Evolutionary conservation across 2,329 filamentous ascomycete species (phyloP).

Genomic region (Metarhizium brunneum): DNA sequence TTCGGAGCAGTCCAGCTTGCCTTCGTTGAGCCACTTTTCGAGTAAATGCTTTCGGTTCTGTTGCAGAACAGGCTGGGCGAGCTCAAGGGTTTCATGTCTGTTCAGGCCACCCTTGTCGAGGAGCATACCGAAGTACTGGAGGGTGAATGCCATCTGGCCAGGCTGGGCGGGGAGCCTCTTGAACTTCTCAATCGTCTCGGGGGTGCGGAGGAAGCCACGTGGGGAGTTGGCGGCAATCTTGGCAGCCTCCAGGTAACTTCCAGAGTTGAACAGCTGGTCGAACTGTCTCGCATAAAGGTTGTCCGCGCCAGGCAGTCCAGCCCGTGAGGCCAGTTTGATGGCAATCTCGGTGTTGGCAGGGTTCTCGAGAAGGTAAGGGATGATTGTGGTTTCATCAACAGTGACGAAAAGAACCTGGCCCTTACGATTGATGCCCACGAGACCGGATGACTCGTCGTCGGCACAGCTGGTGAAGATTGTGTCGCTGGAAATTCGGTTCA

Average conservation of each 20-base stretch:
- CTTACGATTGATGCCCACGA: slow-evolving; percentile 94
- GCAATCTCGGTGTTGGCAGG: slow-evolving; percentile 89
- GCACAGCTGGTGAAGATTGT: slow-evolving; percentile 93
- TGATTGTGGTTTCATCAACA: slow-evolving; percentile 83
- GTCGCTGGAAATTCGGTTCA: slow-evolving; percentile 99
- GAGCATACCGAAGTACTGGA: slow-evolving; percentile 97
- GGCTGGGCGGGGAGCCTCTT: slow-evolving; percentile 74
- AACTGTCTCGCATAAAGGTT: slow-evolving; percentile 90
- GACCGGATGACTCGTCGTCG: slow-evolving; percentile 75
- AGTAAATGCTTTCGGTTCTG: slow-evolving; percentile 93
- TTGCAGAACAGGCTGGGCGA: slow-evolving; percentile 82
- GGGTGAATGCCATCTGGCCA: slow-evolving; percentile 83
- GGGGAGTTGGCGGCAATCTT: slow-evolving; percentile 97
- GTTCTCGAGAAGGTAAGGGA: slow-evolving; percentile 93
- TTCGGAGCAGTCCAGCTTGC: slow-evolving; percentile 93
- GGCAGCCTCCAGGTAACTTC: slow-evolving; percentile 79
- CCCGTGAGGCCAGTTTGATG: slow-evolving; percentile 91
- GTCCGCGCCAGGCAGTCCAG: slow-evolving; percentile 87
- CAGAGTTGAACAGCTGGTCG: slow-evolving; percentile 71
- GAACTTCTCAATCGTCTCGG: slow-evolving; percentile 92
- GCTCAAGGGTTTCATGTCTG: slow-evolving; percentile 85
- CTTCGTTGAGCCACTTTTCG: slow-evolving; percentile 96
- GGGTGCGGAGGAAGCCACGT: slow-evolving; percentile 85
- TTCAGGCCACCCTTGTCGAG: slow-evolving; percentile 93
- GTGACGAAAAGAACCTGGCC: slow-evolving; percentile 92